Evolutionary conservation across 2,329 filamentous ascomycete species (phyloP), one percentile per base, ranked within the genome.

Genomic region (Ceratocystis alfenasii): DNA sequence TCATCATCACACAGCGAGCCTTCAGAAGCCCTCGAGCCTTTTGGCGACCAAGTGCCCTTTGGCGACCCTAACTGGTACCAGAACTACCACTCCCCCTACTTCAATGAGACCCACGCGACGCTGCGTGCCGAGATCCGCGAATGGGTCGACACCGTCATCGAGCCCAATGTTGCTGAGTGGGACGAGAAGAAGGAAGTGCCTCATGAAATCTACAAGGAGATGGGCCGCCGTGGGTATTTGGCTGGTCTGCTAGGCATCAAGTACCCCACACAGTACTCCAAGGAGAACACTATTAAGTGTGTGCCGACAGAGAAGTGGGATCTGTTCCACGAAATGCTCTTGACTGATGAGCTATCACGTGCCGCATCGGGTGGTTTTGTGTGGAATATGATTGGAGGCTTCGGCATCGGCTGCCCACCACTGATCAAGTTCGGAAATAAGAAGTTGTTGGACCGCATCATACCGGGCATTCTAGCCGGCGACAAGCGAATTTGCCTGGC

Each of bases 401-500:
- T 90, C 74, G 93, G 91, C 65, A 99, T 99, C 70, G 94, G 94
- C 67, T 88, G 89, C 72, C 94, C 94, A 45, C 94, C 94, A 1
- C 76, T 97, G 28, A 83, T 95, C 76, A 95, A 95, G 80, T 95
- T 95, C 73, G 94, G 91, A 72, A 88, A 88, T 79, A 88, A 93
- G 79, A 79, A 83, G 50, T 82, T 97, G 66, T 85, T 95, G 69
- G 85, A 97, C 72, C 86, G 93, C 65, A 91, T 99, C 73, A 77
- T 96, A 65, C 94, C 94, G 0, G 90, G 85, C 15, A 92, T 99
- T 69, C 78, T 99, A 66, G 85, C 83, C 69, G 94, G 94, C 69
- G 90, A 97, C 77, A 97, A 97, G 86, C 86, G 94, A 70, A 96
- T 99, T 74, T 99, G 94, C 77, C 80, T 99, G 69, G 94, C 94